Base-by-base conservation (phyloP, 306 rosid genomes). In the Begonia loranthoides region DNA sequence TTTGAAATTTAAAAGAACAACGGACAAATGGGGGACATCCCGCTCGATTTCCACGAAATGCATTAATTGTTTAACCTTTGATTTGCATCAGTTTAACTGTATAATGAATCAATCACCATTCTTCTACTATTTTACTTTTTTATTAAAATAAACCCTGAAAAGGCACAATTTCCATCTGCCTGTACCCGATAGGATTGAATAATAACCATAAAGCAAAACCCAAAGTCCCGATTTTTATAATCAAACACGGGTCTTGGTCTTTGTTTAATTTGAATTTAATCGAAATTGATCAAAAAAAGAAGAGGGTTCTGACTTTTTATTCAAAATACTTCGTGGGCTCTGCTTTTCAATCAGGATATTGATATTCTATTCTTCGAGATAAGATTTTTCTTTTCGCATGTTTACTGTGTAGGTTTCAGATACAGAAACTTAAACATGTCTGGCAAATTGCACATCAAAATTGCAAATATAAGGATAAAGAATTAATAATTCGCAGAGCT, bases 1-100 rank as follows among this genome's bases (percentile, higher is more conserved):
- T 43, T 43, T 43, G 47, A 43, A 43, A 43, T 43, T 43, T 43
- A 43, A 43, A 43, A 11, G 14, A 10, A 43, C n/a, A 43, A 43
- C 47, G 47, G 47, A 11, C 13, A 43, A 43, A 10, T 1, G 14
- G 47, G 47, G 47, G 13, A 10, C n/a, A 43, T 43, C 47, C 47
- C 47, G 47, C 47, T 43, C 47, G 47, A 43, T 43, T 43, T 43
- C 47, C 13, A n/a, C n/a, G 47, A 43, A 43, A n/a, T n/a, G 15
- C 47, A 43, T 11, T 43, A n/a, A 43, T 43, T 43, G n/a, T 43
- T 43, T 43, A n/a, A 11, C 47, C 47, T 43, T 43, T 7, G 15
- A 2, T 10, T 43, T 43, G 47, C 13, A 6, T 10, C 15, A 43
- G 15, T 43, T 43, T 43, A 43, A 11, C n/a, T 28, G 36, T 28